phyloP scores from a whole-genome alignment of 495 filamentous ascomycete genomes.

The Podospora anserina region DNA sequence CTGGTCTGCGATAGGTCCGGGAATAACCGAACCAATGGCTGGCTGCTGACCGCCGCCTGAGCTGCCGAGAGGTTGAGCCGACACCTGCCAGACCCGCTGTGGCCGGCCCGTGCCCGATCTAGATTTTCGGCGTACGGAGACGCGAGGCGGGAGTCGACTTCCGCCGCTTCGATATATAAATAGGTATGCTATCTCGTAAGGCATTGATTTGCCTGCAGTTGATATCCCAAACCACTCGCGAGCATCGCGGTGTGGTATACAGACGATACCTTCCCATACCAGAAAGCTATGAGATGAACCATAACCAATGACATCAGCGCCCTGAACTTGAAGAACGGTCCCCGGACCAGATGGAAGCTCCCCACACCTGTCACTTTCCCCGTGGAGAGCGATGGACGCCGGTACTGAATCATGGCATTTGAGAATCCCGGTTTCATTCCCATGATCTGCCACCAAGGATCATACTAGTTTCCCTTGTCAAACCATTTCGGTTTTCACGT shows the following conservation, averaged over 20 bases:
- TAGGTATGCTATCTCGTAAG: background rate
- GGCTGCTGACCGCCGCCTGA: background rate
- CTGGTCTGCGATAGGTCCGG: background rate
- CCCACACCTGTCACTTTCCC: background rate
- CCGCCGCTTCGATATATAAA: background rate
- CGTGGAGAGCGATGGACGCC: background rate
- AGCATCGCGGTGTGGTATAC: background rate
- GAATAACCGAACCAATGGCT: conserved; percentile 7
- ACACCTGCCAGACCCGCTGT: background rate
- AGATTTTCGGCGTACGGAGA: conserved; percentile 6
- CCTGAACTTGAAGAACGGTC: background rate
- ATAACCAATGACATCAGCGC: background rate
- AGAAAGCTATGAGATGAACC: background rate
- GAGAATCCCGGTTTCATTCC: background rate
- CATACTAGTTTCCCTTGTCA: background rate
- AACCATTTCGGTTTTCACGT: background rate
- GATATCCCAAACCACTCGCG: background rate
- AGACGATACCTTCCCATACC: background rate
- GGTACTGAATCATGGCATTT: background rate
- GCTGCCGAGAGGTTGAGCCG: conserved; percentile 8
- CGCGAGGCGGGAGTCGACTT: conserved; percentile 6
- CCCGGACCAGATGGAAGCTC: background rate
- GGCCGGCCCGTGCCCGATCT: conserved; percentile 2
- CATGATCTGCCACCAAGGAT: background rate
- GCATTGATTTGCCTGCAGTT: background rate